Evolutionary conservation across 257 asterid species (phyloP).

Genomic region (Petunia secreta): DNA sequence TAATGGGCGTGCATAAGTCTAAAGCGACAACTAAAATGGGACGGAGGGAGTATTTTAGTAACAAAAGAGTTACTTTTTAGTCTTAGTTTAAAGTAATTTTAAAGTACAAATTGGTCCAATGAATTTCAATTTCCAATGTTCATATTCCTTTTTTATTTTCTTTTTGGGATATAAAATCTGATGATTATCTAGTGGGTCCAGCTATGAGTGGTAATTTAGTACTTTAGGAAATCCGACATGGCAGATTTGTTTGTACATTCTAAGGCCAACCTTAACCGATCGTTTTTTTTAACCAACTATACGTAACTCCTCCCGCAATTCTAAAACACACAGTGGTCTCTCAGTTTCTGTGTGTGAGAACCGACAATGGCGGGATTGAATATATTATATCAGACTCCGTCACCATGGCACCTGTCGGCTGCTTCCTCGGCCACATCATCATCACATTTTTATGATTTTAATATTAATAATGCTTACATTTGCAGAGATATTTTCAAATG

Average conservation of each 20-base stretch:
- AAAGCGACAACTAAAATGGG: no score
- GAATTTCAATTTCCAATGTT: no score
- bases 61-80: no score
- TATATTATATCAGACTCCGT: slow-evolving; percentile 54
- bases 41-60: no score
- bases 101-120: no score
- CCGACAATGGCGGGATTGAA: slow-evolving; percentile 75
- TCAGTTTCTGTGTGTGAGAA: neutral
- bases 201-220: neutral
- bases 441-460: slow-evolving; percentile 22
- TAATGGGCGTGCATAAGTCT: no score
- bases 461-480: slow-evolving; percentile 27
- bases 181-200: no score
- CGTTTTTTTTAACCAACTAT: slow-evolving; percentile 17
- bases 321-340: neutral
- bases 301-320: slow-evolving; percentile 30
- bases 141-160: no score
- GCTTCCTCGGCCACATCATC: slow-evolving; percentile 44
- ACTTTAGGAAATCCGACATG: neutral
- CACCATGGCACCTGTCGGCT: slow-evolving; percentile 44
- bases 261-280: slow-evolving; percentile 20
- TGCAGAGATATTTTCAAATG: slow-evolving; percentile 30
- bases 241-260: neutral
- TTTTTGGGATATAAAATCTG: no score
- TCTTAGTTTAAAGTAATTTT: no score